phyloP scores from a whole-genome alignment of 176 grass and related monocot species.

The Melocanna baccifera region DNA sequence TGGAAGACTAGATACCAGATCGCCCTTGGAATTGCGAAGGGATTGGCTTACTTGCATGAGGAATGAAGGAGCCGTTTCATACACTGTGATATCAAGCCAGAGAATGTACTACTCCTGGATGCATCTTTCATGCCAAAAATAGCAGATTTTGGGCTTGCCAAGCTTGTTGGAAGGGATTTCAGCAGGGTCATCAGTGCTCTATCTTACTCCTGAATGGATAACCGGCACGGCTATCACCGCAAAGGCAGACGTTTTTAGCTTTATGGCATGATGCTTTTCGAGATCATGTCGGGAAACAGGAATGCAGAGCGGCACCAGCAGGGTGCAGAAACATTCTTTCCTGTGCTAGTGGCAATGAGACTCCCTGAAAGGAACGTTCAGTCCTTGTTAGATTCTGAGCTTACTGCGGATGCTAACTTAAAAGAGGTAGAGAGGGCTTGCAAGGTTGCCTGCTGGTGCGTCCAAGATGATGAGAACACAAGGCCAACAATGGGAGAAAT shows the following conservation, averaged over 20 bases:
- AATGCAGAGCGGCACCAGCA: not conserved
- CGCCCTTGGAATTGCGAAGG: slow-evolving; percentile 5
- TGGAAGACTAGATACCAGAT: slow-evolving; percentile 30
- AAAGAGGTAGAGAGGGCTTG: slow-evolving; percentile 24
- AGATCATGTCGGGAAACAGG: slow-evolving; percentile 30
- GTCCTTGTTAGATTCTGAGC: not conserved
- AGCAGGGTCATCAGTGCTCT: slow-evolving; percentile 19
- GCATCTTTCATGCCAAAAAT: slow-evolving; percentile 21
- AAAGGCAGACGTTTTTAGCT: slow-evolving; percentile 38
- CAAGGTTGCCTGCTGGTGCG: slow-evolving; percentile 53
- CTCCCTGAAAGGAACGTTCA: not conserved
- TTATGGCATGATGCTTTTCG: slow-evolving; percentile 34
- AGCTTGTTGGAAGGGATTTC: slow-evolving; percentile 31
- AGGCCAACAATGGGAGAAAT: not conserved
- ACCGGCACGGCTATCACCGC: slow-evolving; percentile 9
- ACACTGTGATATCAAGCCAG: slow-evolving; percentile 36
- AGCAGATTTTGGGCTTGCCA: slow-evolving; percentile 34
- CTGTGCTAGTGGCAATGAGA: not conserved
- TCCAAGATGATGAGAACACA: slow-evolving; percentile 39
- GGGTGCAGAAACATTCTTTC: not conserved
- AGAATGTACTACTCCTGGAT: slow-evolving; percentile 34
- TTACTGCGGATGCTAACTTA: not conserved
- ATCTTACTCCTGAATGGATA: slow-evolving; percentile 45
- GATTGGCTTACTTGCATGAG: slow-evolving; percentile 25
- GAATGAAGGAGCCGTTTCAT: slow-evolving; percentile 15